phyloP scores from a whole-genome alignment of 169 alveolate species.

The Plasmodium ovale region DNA sequence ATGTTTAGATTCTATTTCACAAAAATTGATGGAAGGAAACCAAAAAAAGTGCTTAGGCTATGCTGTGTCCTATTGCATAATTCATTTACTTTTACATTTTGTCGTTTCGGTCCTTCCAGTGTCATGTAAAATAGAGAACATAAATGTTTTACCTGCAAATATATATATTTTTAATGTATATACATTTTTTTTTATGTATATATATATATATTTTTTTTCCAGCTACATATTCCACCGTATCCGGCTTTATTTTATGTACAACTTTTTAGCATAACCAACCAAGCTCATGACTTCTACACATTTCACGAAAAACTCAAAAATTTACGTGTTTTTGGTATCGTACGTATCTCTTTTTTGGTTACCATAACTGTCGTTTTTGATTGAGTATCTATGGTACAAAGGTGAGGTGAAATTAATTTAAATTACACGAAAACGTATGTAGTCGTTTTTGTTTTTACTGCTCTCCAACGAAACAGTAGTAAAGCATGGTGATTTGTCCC shows the following conservation, averaged over 20 bases:
- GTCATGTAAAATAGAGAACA: conserved; percentile 1
- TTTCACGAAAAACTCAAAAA: not conserved
- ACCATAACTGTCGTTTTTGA: conserved; percentile 4
- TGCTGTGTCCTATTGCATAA: conserved; percentile 6
- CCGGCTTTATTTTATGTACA: too few relatives aligned
- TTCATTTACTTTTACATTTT: conserved; percentile 3
- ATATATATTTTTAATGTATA: not conserved
- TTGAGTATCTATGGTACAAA: conserved; percentile 20
- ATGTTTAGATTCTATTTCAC: not conserved
- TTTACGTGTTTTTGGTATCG: conserved; percentile 26
- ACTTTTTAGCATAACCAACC: too few relatives aligned
- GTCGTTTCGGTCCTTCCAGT: not conserved
- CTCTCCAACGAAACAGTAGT: not conserved
- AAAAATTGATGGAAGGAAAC: conserved; percentile 10
- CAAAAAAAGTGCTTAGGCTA: conserved; percentile 38
- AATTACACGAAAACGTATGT: conserved; percentile 5
- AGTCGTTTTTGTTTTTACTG: not conserved
- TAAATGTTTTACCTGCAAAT: not conserved
- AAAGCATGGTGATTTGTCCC: not conserved
- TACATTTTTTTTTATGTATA: conserved; percentile 19
- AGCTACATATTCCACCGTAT: too few relatives aligned
- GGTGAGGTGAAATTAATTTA: conserved; percentile 37
- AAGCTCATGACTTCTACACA: too few relatives aligned
- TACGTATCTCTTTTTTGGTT: conserved; percentile 1
- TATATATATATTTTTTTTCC: too few relatives aligned